Evolutionary conservation across 1,284 basidiomycete genomes (phyloP).

Genomic region (Calocybe gambosa): DNA sequence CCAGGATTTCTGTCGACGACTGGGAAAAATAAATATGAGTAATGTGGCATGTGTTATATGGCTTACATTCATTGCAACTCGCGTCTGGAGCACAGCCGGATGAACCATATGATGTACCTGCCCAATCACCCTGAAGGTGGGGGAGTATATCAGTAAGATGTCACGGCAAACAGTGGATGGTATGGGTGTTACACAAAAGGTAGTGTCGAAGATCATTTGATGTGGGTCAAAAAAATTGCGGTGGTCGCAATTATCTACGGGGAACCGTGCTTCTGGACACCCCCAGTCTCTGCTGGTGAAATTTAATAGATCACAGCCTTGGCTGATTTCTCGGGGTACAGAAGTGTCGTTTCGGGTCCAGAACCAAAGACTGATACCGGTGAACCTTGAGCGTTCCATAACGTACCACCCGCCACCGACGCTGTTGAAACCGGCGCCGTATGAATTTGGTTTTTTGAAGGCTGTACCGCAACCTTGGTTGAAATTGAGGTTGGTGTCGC

Average conservation of each 20-base stretch:
- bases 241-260: conserved; percentile 35
- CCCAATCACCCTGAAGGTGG: conserved; percentile 44
- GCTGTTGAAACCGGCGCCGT: conserved; percentile 45
- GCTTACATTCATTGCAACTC: conserved; percentile 38
- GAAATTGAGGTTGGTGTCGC: conserved; percentile 42
- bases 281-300: conserved; percentile 37
- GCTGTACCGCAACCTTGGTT: conserved; percentile 61
- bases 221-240: conserved; percentile 42
- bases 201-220: conserved; percentile 45
- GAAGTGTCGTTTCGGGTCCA: conserved; percentile 36
- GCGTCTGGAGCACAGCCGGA: conserved; percentile 28
- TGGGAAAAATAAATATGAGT: conserved; percentile 18
- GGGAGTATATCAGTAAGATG: conserved; percentile 1
- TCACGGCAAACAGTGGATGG: background rate
- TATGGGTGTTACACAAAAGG: conserved; percentile 40
- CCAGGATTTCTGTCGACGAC: conserved; percentile 50
- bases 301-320: conserved; percentile 15
- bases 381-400: conserved; percentile 29
- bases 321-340: conserved; percentile 35
- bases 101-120: conserved; percentile 29
- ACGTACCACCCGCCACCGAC: conserved; percentile 47
- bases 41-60: background rate
- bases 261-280: conserved; percentile 45
- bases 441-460: conserved; percentile 38
- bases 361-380: conserved; percentile 50